phyloP scores from a whole-genome alignment of 768 basidiomycete genomes.

The Baorangia bicolor region DNA sequence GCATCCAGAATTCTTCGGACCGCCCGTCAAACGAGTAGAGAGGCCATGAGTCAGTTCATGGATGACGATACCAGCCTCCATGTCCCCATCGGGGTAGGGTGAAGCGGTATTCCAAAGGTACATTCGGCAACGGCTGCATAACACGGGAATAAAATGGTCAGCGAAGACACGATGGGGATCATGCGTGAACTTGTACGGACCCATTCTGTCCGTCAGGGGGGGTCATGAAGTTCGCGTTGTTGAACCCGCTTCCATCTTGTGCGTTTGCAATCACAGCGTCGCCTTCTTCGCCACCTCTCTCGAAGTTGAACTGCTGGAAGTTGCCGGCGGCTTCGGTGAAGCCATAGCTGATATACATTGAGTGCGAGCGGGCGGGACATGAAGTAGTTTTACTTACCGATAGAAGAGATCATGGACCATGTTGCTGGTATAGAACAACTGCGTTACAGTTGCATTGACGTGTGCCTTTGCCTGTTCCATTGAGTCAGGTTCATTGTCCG shows the following conservation, averaged over 20 bases:
- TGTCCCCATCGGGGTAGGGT: conserved; percentile 92
- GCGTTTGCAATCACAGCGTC: conserved; percentile 95
- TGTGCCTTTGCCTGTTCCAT: conserved; percentile 74
- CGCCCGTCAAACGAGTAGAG: conserved; percentile 92
- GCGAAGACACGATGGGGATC: neutral
- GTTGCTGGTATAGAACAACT: conserved; percentile 87
- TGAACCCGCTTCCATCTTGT: conserved; percentile 92
- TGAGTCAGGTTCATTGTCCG: conserved; percentile 50
- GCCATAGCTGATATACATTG: conserved; percentile 60
- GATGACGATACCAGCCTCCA: conserved; percentile 96
- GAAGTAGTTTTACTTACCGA: conserved; percentile 37
- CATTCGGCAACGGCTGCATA: conserved; percentile 76
- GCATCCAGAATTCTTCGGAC: conserved; percentile 88
- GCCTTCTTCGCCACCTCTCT: conserved; percentile 78
- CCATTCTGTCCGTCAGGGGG: conserved; percentile 84
- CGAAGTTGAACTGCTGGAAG: conserved; percentile 99
- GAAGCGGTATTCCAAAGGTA: conserved; percentile 91
- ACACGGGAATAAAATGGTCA: neutral
- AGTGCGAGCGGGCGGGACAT: neutral
- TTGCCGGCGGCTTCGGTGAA: conserved; percentile 92
- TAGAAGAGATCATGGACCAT: conserved; percentile 82
- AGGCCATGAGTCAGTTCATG: conserved; percentile 88
- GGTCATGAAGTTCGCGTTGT: conserved; percentile 91
- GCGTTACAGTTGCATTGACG: conserved; percentile 83
- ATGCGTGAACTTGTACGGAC: conserved; percentile 14